phyloP scores from a whole-genome alignment of 2,329 filamentous ascomycete genomes.

The Sporothrix pseudoabietina region DNA sequence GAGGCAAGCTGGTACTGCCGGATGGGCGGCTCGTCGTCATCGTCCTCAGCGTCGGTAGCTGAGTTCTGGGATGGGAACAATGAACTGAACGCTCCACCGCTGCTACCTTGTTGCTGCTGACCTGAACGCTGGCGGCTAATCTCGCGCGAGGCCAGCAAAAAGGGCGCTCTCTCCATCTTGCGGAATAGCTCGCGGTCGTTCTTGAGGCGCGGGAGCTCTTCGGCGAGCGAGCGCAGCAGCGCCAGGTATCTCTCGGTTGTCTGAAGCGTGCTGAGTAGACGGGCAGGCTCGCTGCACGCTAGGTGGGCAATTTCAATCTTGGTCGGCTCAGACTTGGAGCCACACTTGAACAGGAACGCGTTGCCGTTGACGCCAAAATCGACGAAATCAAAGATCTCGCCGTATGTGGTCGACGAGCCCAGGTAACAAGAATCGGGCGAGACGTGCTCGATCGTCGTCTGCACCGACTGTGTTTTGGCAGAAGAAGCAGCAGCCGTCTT shows the following conservation, averaged over 20 bases:
- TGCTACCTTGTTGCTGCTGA: background rate
- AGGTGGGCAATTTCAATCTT: slow-evolving; percentile 81
- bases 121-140: slow-evolving; percentile 46
- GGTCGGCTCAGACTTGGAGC: slow-evolving; percentile 88
- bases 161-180: slow-evolving; percentile 73
- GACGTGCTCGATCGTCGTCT: slow-evolving; percentile 54
- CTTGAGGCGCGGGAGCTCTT: slow-evolving; percentile 69
- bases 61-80: slow-evolving; percentile 38
- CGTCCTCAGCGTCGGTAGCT: slow-evolving; percentile 47
- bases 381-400: slow-evolving; percentile 94
- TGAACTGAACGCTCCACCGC: slow-evolving; percentile 8
- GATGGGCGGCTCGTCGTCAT: slow-evolving; percentile 66
- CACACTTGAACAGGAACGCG: slow-evolving; percentile 81
- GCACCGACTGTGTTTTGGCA: slow-evolving; percentile 17
- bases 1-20: slow-evolving; percentile 77
- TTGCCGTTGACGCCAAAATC: slow-evolving; percentile 90
- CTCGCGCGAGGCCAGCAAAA: slow-evolving; percentile 83
- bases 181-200: slow-evolving; percentile 76
- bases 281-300: slow-evolving; percentile 79
- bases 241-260: slow-evolving; percentile 83
- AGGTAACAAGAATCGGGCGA: slow-evolving; percentile 78
- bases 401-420: slow-evolving; percentile 69
- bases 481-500: slow-evolving; percentile 21
- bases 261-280: slow-evolving; percentile 77
- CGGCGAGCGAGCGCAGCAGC: slow-evolving; percentile 77